Base-by-base conservation (phyloP, 495 filamentous ascomycete genomes). In the Aspergillus conjunctus region DNA sequence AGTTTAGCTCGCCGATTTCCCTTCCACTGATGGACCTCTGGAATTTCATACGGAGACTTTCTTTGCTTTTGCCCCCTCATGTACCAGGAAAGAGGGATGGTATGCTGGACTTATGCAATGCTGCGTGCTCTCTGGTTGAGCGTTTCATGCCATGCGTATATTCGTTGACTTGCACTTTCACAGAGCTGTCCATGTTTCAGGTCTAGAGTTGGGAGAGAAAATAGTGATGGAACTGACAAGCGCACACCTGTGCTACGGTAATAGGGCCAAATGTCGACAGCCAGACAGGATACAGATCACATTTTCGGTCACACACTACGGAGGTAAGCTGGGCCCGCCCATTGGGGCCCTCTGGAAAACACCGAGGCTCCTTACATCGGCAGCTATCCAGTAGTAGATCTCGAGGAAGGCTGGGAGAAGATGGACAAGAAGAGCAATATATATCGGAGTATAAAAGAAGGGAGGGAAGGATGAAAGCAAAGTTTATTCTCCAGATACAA, bases 251-350 rank as follows among this genome's bases (percentile, higher is more conserved):
- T 63, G 50, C 56, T 30, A 56, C 50, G 7, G n/a, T 63, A n/a
- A 63, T 59, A 56, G 59, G 59, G 12, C 52, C 34, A 54, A 18
- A 48, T 46, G 43, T 32, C 37, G 54, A 31, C 49, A 48, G 49
- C 37, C 55, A 54, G 54, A 30, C 56, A 58, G 61, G 44, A 39
- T 59, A 63, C 61, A 63, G 56, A 59, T 63, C 56, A 59, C 56
- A 63, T 63, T 37, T 59, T 51, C 15, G 51, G 61, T 63, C 46
- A 48, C 56, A 55, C 37, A 32, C 59, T 45, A 57, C 59, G 48
- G 33, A 62, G 54, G 45, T 34, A 52, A 59, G 33, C 32, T 11
- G 32, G 33, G 7, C 26, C 26, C 26, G 26, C 26, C 26, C 26
- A 26, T 26, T 18, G 46, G 32, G 46, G 17, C 6, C 20, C 26